Conservation (phyloP, 371 early-diverging fungal genomes). For the Mortierella sp. region DNA sequence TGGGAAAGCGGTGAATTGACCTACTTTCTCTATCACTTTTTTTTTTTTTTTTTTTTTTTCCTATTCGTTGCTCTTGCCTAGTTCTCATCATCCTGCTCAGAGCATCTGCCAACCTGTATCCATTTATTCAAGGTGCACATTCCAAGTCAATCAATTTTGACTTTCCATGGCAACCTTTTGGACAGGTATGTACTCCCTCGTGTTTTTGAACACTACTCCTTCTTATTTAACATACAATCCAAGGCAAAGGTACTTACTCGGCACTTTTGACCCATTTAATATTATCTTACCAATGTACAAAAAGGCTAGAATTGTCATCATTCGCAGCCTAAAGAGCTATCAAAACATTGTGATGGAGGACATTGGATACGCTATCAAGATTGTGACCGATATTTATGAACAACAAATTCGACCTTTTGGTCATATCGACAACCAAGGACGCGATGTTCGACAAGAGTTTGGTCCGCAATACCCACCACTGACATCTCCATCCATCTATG, state of each 20-base stretch:
- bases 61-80: neutral
- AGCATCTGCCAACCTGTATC: slow-evolving; percentile 35
- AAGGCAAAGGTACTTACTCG: too few species aligned
- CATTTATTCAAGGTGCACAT: slow-evolving; percentile 23
- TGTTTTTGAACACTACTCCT: neutral
- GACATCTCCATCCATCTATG: neutral
- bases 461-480: slow-evolving; percentile 16
- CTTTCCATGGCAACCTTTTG: slow-evolving; percentile 23
- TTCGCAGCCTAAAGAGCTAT: slow-evolving; percentile 28
- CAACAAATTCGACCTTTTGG: slow-evolving; percentile 36
- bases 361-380: slow-evolving; percentile 38
- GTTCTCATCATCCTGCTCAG: slow-evolving; percentile 38
- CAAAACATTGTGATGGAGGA: slow-evolving; percentile 41
- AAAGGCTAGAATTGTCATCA: neutral
- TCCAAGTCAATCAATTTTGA: slow-evolving; percentile 24
- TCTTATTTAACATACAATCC: too few species aligned
- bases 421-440: slow-evolving; percentile 35
- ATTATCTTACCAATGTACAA: neutral
- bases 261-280: too few species aligned
- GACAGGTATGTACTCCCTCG: neutral
- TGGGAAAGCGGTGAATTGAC: too few species aligned
- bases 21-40: too few species aligned
- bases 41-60: neutral
- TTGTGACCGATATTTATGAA: slow-evolving; percentile 47
- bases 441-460: slow-evolving; percentile 23